Base-by-base conservation (phyloP, 352 stramenopile species). In the Globisporangium canariense region DNA sequence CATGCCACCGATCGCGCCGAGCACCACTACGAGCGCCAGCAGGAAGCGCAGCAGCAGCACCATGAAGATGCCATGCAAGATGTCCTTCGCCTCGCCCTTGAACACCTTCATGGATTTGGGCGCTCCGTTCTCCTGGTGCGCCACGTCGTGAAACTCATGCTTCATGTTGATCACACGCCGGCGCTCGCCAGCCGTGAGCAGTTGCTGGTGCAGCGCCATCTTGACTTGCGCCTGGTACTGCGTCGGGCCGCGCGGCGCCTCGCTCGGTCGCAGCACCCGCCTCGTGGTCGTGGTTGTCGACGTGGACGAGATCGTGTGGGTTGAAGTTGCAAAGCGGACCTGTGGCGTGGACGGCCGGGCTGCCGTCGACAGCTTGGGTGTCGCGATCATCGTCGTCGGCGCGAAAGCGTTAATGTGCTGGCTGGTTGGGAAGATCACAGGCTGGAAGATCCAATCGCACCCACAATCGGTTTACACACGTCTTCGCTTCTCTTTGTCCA, bases 31-130 rank as follows among this genome's bases (percentile, higher is more conserved):
- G n/a, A 79, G 67, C 20, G 68, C 69, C 38, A 88, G 57, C 34
- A 81, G 57, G 60, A 88, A 86, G 34, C 76, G 74, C 63, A 88
- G 68, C 58, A 88, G 60, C 53, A 88, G 69, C 47, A 84, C 65
- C 22, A 84, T 75, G 65, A 88, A 88, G 67, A 88, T 83, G 60
- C 77, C 75, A 62, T 76, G 76, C 52, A 88, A 66, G 30, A 86
- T 88, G 60, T 74, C 74, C 53, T 75, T 81, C 22, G 74, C 79
- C 55, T 88, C 69, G 32, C 77, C 79, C 20, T 75, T 81, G 70
- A 88, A 88, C 10, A 76, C 73, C 51, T 79, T 68, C 53, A 88
- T 79, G 25, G 77, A 86, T 70, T 86, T 81, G 55, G 71, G 75
- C 11, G 77, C 81, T 55, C 65, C 78, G 60, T 70, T 73, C 52